Base-by-base conservation (phyloP, 164 flowering plant genomes). In the Magnolia sinica region DNA sequence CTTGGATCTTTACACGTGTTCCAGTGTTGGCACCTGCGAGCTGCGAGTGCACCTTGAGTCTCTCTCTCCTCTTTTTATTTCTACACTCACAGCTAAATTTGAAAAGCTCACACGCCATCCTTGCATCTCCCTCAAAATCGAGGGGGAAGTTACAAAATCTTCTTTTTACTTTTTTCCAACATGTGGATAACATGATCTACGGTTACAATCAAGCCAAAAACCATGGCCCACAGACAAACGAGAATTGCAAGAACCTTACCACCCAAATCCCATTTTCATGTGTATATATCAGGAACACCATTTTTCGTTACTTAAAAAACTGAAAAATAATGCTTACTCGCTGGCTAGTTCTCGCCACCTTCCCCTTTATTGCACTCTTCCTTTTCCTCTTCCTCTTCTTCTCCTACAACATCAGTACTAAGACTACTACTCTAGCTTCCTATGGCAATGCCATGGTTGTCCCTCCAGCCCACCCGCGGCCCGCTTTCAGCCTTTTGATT, bases 401-500 rank as follows among this genome's bases (percentile, higher is more conserved):
- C 71, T 70, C 77, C 81, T 79, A 80, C 76, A 74, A 70, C 73
- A 19, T 81, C 70, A 70, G 66, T 50, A 8, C 76, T 24, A 74
- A 78, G 49, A 51, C 83, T n/a, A 0, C 51, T 31, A 19, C 0
- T 20, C 31, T 73, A 10, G 64, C 81, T 8, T 55, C 18, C 61
- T 16, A 55, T 49, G 74, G 64, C 37, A 52, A 45, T 13, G 7
- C 77, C 71, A 51, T 70, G 3, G 14, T 37, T 19, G 23, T 58
- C 31, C 27, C 22, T 50, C 50, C 23, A 22, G 16, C 45, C 23
- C 67, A 11, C 23, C 63, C 29, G 9, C 13, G 22, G 6, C 18
- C 74, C 51, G 79, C 77, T 20, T 87, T 87, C 83, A 83, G 86
- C 84, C 83, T 88, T 64, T 76, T 90, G 16, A 84, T 89, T 11